phyloP scores from a whole-genome alignment of 345 rosid genomes.

The Erysimum cheiranthoides region DNA sequence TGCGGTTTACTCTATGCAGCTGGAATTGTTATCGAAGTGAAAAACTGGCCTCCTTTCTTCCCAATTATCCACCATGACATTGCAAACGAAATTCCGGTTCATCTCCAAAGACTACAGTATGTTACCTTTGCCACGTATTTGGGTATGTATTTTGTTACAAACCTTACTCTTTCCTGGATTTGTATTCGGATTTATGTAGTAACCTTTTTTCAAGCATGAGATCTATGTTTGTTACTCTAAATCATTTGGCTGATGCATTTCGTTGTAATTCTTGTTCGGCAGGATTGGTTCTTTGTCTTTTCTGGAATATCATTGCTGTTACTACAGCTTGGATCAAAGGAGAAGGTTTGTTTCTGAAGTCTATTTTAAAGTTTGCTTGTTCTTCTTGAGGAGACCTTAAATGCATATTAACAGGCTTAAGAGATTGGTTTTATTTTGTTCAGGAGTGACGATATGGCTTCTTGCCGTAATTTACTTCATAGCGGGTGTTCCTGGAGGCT shows the following conservation, averaged over 20 bases:
- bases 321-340: conserved; percentile 90
- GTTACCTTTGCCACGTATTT: conserved; percentile 72
- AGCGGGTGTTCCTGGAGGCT: conserved; percentile 92
- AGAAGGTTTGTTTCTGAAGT: conserved; percentile 56
- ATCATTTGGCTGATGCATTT: neutral
- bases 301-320: conserved; percentile 86
- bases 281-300: conserved; percentile 84
- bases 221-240: neutral
- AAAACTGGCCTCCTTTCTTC: conserved; percentile 90
- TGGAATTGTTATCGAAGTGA: conserved; percentile 73
- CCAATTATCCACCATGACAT: conserved; percentile 90
- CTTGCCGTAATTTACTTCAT: conserved; percentile 92
- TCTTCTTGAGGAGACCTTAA: neutral
- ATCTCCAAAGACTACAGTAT: conserved; percentile 80
- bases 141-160: conserved; percentile 50
- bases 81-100: conserved; percentile 82
- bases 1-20: conserved; percentile 52
- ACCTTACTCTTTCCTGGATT: conserved; percentile 21
- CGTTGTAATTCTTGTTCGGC: conserved; percentile 40
- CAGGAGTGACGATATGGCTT: conserved; percentile 94
- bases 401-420: neutral
- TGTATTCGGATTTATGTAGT: neutral
- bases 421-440: conserved; percentile 28
- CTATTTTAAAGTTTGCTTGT: neutral
- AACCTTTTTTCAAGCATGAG: neutral